Evolutionary conservation across 73 alveolate genomes (phyloP).

Genomic region (Paramecium octaurelia): DNA sequence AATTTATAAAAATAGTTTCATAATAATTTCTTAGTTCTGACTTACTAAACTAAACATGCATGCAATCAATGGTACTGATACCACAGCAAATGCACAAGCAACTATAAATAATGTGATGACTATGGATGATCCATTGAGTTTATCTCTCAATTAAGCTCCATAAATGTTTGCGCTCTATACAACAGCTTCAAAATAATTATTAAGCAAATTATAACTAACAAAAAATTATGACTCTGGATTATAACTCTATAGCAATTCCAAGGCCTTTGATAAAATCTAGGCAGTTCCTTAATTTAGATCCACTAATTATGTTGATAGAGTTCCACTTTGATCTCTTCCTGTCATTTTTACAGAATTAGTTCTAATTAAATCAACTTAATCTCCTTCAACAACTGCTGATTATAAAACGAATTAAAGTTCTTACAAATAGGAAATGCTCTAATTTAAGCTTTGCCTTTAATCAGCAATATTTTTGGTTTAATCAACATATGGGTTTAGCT

Average conservation of each 20-base stretch:
- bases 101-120: neutral
- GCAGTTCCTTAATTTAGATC: constrained; percentile 36
- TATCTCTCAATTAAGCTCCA: neutral
- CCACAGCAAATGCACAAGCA: constrained; percentile 6
- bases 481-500: neutral
- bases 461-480: neutral
- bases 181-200: neutral
- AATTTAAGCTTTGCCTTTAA: neutral
- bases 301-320: neutral
- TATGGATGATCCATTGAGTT: neutral
- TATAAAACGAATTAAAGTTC: neutral
- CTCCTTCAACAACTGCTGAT: neutral
- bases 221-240: neutral
- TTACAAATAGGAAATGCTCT: neutral
- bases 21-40: neutral
- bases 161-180: neutral
- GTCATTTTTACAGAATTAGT: constrained; percentile 29
- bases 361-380: neutral
- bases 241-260: neutral
- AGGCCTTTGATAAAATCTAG: neutral
- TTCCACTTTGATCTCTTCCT: neutral
- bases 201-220: neutral
- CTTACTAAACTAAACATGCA: constrained; percentile 14
- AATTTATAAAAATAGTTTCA: neutral
- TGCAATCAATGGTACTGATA: neutral